phyloP scores from a whole-genome alignment of 225 moss, liverwort and hornwort species.

The Sphagnum tenellum region DNA sequence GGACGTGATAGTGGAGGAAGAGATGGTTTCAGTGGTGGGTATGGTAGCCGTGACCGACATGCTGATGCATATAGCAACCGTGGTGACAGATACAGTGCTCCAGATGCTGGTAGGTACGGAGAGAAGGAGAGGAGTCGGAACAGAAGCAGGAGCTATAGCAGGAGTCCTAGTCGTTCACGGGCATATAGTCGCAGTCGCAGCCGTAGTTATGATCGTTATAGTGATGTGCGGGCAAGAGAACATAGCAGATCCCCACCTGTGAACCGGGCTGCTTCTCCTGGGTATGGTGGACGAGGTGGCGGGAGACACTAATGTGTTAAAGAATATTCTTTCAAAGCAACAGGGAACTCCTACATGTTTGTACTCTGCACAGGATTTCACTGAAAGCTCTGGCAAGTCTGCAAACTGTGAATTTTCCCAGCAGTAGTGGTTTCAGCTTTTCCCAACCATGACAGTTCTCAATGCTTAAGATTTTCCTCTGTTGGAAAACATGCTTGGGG shows the following conservation, averaged over 20 bases:
- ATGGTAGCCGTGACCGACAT: conserved; percentile 46
- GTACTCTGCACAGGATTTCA: too few species aligned
- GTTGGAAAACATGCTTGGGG: too few species aligned
- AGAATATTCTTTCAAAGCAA: too few species aligned
- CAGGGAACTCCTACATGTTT: too few species aligned
- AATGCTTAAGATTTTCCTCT: too few species aligned
- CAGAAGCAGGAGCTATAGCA: conserved; percentile 70
- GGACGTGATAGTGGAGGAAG: conserved; percentile 51
- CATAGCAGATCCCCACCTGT: conserved; percentile 69
- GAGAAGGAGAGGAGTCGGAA: conserved; percentile 66
- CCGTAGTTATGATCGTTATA: conserved; percentile 73
- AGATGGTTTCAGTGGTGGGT: conserved; percentile 41
- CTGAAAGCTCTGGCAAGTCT: too few species aligned
- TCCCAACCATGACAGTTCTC: too few species aligned
- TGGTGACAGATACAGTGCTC: conserved; percentile 55
- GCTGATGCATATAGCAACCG: conserved; percentile 41
- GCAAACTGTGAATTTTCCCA: too few species aligned
- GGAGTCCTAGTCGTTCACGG: conserved; percentile 72
- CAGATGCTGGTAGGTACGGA: conserved; percentile 51
- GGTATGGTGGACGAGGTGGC: conserved; percentile 27
- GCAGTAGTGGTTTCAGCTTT: too few species aligned
- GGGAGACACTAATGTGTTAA: too few species aligned
- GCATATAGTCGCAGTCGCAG: conserved; percentile 77
- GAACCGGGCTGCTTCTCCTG: conserved; percentile 38
- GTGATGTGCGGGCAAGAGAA: conserved; percentile 60